Evolutionary conservation across 2,329 filamentous ascomycete genomes (phyloP), one percentile per base, ranked within the genome.

Genomic region (Aspergillus transmontanensis): DNA sequence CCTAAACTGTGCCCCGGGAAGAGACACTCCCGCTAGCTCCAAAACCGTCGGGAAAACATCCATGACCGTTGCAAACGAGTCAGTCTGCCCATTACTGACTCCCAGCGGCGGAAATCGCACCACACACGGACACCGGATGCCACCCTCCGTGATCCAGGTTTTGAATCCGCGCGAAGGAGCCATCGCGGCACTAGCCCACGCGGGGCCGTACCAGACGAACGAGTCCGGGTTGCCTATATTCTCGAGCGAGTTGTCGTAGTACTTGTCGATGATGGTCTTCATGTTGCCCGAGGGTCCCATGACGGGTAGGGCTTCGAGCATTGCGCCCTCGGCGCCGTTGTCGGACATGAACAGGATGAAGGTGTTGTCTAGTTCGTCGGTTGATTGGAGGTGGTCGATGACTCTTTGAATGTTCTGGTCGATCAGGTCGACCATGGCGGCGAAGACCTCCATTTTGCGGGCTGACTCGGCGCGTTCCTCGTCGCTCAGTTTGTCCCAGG

Each of bases 321-420:
- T 81, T 19, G 84, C 84, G 12, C 86, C 86, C 67, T 88, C 86
- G 12, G 86, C 86, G 3, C 86, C 86, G 64, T 89, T 89, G 73
- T 89, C 86, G 0, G 82, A 86, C 78, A 89, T 84, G 79, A 89
- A 89, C 69, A 84, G 82, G 57, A 89, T 80, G 64, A 89, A 85
- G 2, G 87, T 90, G 72, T 89, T 88, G 65, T 89, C 86, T 0
- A 86, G 78, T 70, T 89, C 86, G 61, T 82, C 85, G 2, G 82
- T 84, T 46, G 81, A 71, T 61, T 84, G 78, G 2, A 89, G 80
- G 67, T 88, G 84, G 41, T 85, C 77, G 26, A 88, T 76, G 2
- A 89, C 83, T 61, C 84, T 84, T 41, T 86, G 86, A 19, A 89
- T 82, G 63, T 88, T 86, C 63, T 73, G 72, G 67, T 90, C 87